Base-by-base conservation (phyloP, 495 filamentous ascomycete genomes). In the Letharia columbiana region DNA sequence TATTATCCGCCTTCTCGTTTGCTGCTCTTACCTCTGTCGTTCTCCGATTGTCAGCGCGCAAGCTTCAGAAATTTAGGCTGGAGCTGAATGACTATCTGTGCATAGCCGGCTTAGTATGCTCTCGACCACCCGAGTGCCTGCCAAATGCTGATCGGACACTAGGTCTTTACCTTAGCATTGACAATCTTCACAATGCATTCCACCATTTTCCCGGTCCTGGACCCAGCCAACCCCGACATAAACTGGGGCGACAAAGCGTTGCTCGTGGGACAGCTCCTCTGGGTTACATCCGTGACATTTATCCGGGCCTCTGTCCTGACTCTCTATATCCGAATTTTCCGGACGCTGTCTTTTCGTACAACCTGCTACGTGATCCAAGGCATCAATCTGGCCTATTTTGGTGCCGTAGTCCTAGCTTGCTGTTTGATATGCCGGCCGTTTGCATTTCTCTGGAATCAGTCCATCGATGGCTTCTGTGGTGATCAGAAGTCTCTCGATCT, bases 301-400 rank as follows among this genome's bases (percentile, higher is more conserved):
- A 70, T 75, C 62, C 76, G 77, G 52, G 60, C 77, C 7, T 78
- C 77, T 20, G 69, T 81, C 17, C 67, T 81, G 9, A 61, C 76
- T 28, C 76, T 81, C 47, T 81, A 80, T 58, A 63, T 75, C 1
- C 77, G 75, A 28, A 78, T 80, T 60, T 75, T 79, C 31, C 56
- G 4, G 54, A 47, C 68, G 44, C 69, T 74, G n/a, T 62, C 69
- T 12, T 70, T 78, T 52, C 75, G 76, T 59, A 61, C 73, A 31
- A 71, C 75, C 56, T 75, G 74, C 39, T 68, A 66, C 4, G 28
- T 71, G 12, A 68, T 76, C 12, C 54, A 75, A 20, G 64, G 59
- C 20, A 42, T 69, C 31, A 70, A 71, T 41, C 3, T 67, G 23
- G 60, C 54, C 20, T 69, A 52, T 37, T 64, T 67, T 41, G 17